phyloP scores from a whole-genome alignment of 1,284 basidiomycete genomes.

The Phellopilus nigrolimitatus region DNA sequence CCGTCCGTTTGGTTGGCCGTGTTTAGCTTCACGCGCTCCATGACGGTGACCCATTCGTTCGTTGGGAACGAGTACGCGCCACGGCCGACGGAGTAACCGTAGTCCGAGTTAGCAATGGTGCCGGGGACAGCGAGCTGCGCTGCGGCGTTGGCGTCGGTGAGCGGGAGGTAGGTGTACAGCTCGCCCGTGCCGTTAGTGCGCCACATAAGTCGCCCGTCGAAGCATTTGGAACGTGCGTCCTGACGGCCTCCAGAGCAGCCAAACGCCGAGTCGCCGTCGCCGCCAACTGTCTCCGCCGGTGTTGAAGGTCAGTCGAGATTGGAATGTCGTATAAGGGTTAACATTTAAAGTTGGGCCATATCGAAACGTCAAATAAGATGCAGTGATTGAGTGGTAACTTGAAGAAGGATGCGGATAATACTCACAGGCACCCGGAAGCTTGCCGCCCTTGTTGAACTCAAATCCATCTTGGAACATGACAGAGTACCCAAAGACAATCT shows the following conservation, averaged over 20 bases:
- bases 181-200: slow-evolving; percentile 44
- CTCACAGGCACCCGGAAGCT: slow-evolving; percentile 52
- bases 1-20: slow-evolving; percentile 29
- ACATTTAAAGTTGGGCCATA: too few relatives aligned
- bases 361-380: too few relatives aligned
- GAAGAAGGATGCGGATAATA: slow-evolving; percentile 22
- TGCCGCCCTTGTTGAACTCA: slow-evolving; percentile 38
- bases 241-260: slow-evolving; percentile 51
- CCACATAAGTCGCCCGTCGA: slow-evolving; percentile 25
- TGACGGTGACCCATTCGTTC: slow-evolving; percentile 34
- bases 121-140: slow-evolving; percentile 22
- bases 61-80: slow-evolving; percentile 25
- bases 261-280: slow-evolving; percentile 39
- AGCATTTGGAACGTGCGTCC: slow-evolving; percentile 25
- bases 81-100: slow-evolving; percentile 28
- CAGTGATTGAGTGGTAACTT: too few relatives aligned
- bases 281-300: too few relatives aligned
- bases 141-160: slow-evolving; percentile 9
- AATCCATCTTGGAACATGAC: slow-evolving; percentile 20
- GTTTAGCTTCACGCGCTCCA: slow-evolving; percentile 38
- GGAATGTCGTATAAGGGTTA: too few relatives aligned
- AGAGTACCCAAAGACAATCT: slow-evolving; percentile 17
- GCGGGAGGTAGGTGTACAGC: slow-evolving; percentile 56
- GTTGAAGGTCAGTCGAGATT: slow-evolving; percentile 1
- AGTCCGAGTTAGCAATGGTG: slow-evolving; percentile 26